phyloP scores from a whole-genome alignment of 129 eudicot species.

The Helichrysum umbraculigerum region DNA sequence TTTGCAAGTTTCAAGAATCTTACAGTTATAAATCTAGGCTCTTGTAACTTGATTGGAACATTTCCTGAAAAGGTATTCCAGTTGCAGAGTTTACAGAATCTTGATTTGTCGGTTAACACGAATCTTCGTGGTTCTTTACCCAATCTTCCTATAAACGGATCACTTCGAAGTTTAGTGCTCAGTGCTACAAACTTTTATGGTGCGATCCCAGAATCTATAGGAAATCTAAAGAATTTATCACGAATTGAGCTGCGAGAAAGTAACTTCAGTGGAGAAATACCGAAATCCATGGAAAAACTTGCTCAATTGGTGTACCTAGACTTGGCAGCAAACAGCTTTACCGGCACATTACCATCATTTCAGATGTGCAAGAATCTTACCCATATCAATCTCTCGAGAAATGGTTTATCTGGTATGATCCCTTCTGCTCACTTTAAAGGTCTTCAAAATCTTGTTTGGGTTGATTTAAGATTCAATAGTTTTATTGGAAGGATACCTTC shows the following conservation, averaged over 20 bases:
- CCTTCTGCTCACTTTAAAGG: too few species aligned
- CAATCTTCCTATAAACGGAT: constrained; percentile 25
- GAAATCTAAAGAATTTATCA: constrained; percentile 35
- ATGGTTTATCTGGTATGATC: constrained; percentile 43
- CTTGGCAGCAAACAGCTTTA: neutral
- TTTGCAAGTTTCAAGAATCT: constrained; percentile 47
- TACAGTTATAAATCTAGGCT: constrained; percentile 35
- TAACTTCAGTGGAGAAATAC: constrained; percentile 53
- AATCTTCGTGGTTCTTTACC: constrained; percentile 45
- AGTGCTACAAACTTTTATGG: constrained; percentile 22
- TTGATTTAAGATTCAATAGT: too few species aligned
- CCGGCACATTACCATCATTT: constrained; percentile 4
- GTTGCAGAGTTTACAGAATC: constrained; percentile 31
- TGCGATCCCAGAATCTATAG: constrained; percentile 1
- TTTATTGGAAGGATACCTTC: too few species aligned
- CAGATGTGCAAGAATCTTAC: constrained; percentile 41
- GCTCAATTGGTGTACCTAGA: neutral
- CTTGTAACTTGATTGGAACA: constrained; percentile 40
- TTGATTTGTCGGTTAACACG: constrained; percentile 45
- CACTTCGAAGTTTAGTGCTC: constrained; percentile 23
- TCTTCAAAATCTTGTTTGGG: too few species aligned
- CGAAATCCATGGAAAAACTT: constrained; percentile 37
- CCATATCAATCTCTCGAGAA: constrained; percentile 51
- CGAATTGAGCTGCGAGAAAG: constrained; percentile 36
- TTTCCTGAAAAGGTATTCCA: constrained; percentile 50